Percentiles rank a stretch among this genome's conserved stretches.
phyloP scores from a whole-genome alignment of 83 land plant genomes.

The Diphasiastrum complanatum region DNA sequence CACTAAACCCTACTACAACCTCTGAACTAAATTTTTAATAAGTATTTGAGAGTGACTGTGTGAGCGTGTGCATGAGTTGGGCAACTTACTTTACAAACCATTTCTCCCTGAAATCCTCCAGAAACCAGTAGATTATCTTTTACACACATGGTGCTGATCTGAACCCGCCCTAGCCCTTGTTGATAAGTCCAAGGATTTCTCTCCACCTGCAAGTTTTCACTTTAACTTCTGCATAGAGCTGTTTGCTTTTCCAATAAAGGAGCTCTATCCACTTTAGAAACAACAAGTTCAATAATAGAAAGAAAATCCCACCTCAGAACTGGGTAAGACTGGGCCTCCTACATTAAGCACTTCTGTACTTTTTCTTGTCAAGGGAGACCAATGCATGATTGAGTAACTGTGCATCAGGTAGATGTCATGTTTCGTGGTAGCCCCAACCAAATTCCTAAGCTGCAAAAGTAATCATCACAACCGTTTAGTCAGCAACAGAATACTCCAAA shows the following conservation, averaged over 20 bases:
- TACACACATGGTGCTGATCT: slow-evolving; percentile 88
- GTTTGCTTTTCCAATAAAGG: no score
- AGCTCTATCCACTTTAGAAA: not conserved
- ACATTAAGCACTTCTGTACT: slow-evolving; percentile 78
- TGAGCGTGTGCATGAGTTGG: no score
- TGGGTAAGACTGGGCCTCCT: slow-evolving; percentile 52
- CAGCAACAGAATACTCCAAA: no score
- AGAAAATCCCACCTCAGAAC: slow-evolving; percentile 65
- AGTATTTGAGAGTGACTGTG: no score
- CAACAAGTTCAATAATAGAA: not conserved
- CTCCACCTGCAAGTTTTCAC: slow-evolving; percentile 10
- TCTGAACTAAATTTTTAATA: no score
- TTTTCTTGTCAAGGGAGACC: slow-evolving; percentile 64
- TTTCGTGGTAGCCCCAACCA: slow-evolving; percentile 95
- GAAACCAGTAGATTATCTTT: slow-evolving; percentile 76
- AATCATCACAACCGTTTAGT: not conserved
- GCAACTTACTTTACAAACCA: slow-evolving; percentile 94
- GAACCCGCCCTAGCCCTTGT: slow-evolving; percentile 59
- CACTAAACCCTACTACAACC: no score
- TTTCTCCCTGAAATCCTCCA: slow-evolving; percentile 98
- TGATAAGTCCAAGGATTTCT: slow-evolving; percentile 49
- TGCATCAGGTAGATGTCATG: slow-evolving; percentile 91
- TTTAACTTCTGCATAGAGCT: no score
- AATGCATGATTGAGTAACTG: slow-evolving; percentile 74
- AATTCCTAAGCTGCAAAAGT: slow-evolving; percentile 70